Percentiles rank a stretch among this genome's conserved stretches.
Conservation (phyloP, 2,329 filamentous ascomycete genomes). For the Trichothecium sympodiale region DNA sequence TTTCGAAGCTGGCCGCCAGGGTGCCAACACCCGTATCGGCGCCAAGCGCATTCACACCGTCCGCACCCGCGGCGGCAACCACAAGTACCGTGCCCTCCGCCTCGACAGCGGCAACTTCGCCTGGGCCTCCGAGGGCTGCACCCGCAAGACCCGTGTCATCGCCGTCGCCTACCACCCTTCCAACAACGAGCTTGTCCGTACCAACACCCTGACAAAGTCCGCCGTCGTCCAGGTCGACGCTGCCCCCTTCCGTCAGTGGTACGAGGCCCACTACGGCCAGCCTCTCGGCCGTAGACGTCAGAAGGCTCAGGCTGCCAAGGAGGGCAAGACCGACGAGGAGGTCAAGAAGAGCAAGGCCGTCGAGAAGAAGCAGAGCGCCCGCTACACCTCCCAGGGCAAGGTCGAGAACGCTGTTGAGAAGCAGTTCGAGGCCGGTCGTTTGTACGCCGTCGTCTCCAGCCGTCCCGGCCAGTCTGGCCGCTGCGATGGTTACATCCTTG, state of each 20-base stretch:
- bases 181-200: conserved; percentile 99
- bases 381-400: conserved; percentile 78
- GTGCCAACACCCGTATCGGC: conserved; percentile 98
- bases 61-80: conserved; percentile 96
- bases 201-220: conserved; percentile 98
- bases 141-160: conserved; percentile 99
- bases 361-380: conserved; percentile 90
- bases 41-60: conserved; percentile 93
- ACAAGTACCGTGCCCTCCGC: conserved; percentile 98
- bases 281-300: conserved; percentile 82
- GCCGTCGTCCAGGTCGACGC: conserved; percentile 98
- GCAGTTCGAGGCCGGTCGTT: conserved; percentile 98
- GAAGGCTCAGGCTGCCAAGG: conserved; percentile 55
- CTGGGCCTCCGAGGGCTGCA: conserved; percentile 95
- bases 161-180: conserved; percentile 97
- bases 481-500: conserved; percentile 93
- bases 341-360: conserved; percentile 91
- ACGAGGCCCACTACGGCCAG: conserved; percentile 98
- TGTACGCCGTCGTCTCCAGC: conserved; percentile 87
- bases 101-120: conserved; percentile 99
- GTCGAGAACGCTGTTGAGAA: conserved; percentile 86
- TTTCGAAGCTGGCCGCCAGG: conserved; percentile 99
- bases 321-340: conserved; percentile 53
- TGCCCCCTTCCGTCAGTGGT: conserved; percentile 99
- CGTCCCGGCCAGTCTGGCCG: conserved; percentile 95